A percentile compares a stretch with the other conserved stretches of the same genome.
These are phyloP conservation scores for Carex arenaria DNA, from an alignment of 202 grass and related monocot species.

Conservation along the genomic window DNA sequence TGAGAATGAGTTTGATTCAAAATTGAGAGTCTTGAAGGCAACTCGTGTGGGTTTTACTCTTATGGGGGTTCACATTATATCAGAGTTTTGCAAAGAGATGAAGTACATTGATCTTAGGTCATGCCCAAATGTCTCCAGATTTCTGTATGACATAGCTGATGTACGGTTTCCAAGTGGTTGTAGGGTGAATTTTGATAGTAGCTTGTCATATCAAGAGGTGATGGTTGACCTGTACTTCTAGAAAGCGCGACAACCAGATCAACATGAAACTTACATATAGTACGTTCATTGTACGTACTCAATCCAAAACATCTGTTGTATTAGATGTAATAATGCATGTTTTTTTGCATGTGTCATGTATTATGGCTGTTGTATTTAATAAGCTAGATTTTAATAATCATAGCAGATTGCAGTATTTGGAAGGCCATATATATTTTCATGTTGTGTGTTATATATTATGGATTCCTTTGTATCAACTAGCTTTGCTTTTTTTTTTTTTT, in stretches of 20 bases:
- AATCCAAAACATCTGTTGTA: background rate
- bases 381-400: background rate
- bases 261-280: background rate
- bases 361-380: background rate
- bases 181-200: slow-evolving; percentile 67
- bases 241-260: background rate
- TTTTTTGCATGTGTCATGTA: background rate
- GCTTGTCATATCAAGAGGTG: slow-evolving; percentile 35
- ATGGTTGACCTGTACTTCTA: slow-evolving; percentile 68
- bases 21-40: slow-evolving; percentile 55
- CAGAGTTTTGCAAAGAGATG: slow-evolving; percentile 53
- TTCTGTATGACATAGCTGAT: slow-evolving; percentile 60
- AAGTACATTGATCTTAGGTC: slow-evolving; percentile 69
- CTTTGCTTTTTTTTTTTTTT: background rate
- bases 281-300: background rate
- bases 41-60: slow-evolving; percentile 45
- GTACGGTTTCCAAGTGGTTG: slow-evolving; percentile 55
- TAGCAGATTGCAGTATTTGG: background rate
- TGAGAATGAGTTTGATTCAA: slow-evolving; percentile 31
- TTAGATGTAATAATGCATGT: background rate
- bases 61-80: slow-evolving; percentile 42
- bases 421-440: background rate
- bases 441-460: background rate
- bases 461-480: background rate
- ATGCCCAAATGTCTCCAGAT: slow-evolving; percentile 56